phyloP scores from a whole-genome alignment of 2,329 filamentous ascomycete genomes.

The Coleophoma crateriformis region DNA sequence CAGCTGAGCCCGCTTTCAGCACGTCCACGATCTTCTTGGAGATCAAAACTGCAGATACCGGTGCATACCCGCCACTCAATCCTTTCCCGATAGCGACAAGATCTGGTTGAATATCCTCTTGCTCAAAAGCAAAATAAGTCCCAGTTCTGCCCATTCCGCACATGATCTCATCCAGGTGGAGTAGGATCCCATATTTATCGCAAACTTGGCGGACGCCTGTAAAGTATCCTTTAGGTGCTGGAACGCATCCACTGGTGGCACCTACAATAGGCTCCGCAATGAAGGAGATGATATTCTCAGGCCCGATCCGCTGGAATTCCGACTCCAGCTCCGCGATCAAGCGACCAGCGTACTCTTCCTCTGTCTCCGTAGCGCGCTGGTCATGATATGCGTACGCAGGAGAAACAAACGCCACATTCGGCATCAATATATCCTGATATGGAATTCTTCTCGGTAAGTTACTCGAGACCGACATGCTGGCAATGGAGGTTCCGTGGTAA shows the following conservation, averaged over 20 bases:
- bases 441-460: constrained; percentile 47
- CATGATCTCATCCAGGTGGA: constrained; percentile 68
- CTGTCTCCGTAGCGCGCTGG: constrained; percentile 37
- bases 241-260: constrained; percentile 52
- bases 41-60: constrained; percentile 52
- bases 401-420: constrained; percentile 47
- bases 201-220: constrained; percentile 59
- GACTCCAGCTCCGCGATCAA: constrained; percentile 53
- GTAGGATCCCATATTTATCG: constrained; percentile 59
- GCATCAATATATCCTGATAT: constrained; percentile 47
- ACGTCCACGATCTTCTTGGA: constrained; percentile 38
- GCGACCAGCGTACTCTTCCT: constrained; percentile 46
- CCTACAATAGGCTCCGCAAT: constrained; percentile 61
- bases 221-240: constrained; percentile 61
- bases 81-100: constrained; percentile 60
- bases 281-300: constrained; percentile 56
- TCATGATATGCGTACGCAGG: constrained; percentile 57
- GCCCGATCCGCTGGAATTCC: constrained; percentile 51
- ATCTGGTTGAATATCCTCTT: constrained; percentile 48
- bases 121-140: constrained; percentile 45
- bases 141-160: constrained; percentile 44
- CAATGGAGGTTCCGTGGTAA: constrained; percentile 64
- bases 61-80: constrained; percentile 53
- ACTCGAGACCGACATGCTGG: constrained; percentile 48
- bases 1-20: too few relatives aligned